Evolutionary conservation across 106 monocot genomes (phyloP), one percentile per base, ranked within the genome.

Genomic region (Xerophyta viscosa): DNA sequence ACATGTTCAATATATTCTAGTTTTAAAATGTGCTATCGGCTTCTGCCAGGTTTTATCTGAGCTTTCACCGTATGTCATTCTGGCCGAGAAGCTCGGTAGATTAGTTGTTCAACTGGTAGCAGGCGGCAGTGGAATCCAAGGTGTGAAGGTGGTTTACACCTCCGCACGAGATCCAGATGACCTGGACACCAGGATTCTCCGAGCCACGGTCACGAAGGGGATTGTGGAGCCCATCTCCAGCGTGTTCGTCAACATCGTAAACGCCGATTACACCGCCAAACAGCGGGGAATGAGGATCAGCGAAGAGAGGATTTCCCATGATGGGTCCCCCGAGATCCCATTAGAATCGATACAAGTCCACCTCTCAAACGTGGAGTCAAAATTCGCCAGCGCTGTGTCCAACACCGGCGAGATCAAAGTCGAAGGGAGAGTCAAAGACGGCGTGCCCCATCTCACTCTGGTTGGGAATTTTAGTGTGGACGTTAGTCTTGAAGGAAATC

Each of bases 131-230:
- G 91, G 91, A 36, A 76, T 91, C 45, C 68, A 79, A 44, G 70
- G 75, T 1, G 70, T 86, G 17, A 91, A 86, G 56, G 69, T 91
- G 1, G 81, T 79, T 0, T 91, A 91, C 70, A 66, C 71, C 5
- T 78, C 91, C 4, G 66, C 84, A 28, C 68, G 91, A 17, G 73
- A 68, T 60, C 75, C 81, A 2, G 86, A 81, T 24, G 86, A 91
- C 66, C 66, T 91, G 8, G 91, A 91, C 76, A 86, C 91, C 2
- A 57, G 91, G 23, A 68, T 91, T 23, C 70, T 91, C 8, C 73
- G 86, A 13, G 85, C 91, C 46, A 91, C 82, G 91, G 55, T 82
- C 30, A 86, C 75, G 26, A 91, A 91, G 50, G 91, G 91, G 14
- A 76, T 91, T 5, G 30, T 91, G 0, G 91, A 91, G 57, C 91